A percentile compares a stretch with the other conserved stretches of the same genome.
These are phyloP conservation scores for Neonectria magnoliae DNA, from an alignment of 2,329 filamentous ascomycete species.

Conservation along the genomic window DNA sequence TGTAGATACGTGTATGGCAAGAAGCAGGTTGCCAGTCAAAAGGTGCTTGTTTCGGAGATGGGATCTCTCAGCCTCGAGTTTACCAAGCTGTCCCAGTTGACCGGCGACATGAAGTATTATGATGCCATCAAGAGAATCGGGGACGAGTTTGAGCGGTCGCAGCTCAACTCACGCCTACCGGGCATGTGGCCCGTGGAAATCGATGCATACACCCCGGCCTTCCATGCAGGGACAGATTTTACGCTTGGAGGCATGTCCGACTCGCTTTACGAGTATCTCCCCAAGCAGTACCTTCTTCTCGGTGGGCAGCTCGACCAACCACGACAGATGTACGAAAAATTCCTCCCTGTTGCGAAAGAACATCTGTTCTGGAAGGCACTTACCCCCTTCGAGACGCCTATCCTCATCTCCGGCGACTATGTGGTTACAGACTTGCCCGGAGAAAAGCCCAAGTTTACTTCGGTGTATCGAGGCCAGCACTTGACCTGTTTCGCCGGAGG, in stretches of 20 bases:
- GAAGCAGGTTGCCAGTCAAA: conserved; percentile 33
- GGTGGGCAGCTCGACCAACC: conserved; percentile 60
- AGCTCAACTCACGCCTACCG: conserved; percentile 64
- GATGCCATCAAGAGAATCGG: conserved; percentile 69
- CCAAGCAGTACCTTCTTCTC: conserved; percentile 72
- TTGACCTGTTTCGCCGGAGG: conserved; percentile 73
- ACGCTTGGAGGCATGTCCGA: conserved; percentile 66
- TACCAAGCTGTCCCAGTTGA: conserved; percentile 72
- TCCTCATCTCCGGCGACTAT: conserved; percentile 70
- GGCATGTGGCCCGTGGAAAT: conserved; percentile 71
- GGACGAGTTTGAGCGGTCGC: conserved; percentile 63
- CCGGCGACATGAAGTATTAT: conserved; percentile 68
- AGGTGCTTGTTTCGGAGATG: conserved; percentile 41
- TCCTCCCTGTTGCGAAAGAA: conserved; percentile 59
- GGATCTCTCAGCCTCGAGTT: conserved; percentile 71
- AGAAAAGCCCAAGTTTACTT: conserved; percentile 40
- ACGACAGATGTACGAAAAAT: conserved; percentile 48
- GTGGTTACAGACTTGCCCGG: conserved; percentile 42
- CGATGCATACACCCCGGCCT: conserved; percentile 48
- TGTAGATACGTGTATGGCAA: conserved; percentile 39
- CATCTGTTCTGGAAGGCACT: conserved; percentile 76
- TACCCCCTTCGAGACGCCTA: conserved; percentile 64
- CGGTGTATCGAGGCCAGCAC: conserved; percentile 61
- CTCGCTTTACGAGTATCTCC: conserved; percentile 73
- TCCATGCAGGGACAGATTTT: conserved; percentile 55